Evolutionary conservation across 768 basidiomycete genomes (phyloP), one percentile per base, ranked within the genome.

Genomic region (Tremella yokohamensis): DNA sequence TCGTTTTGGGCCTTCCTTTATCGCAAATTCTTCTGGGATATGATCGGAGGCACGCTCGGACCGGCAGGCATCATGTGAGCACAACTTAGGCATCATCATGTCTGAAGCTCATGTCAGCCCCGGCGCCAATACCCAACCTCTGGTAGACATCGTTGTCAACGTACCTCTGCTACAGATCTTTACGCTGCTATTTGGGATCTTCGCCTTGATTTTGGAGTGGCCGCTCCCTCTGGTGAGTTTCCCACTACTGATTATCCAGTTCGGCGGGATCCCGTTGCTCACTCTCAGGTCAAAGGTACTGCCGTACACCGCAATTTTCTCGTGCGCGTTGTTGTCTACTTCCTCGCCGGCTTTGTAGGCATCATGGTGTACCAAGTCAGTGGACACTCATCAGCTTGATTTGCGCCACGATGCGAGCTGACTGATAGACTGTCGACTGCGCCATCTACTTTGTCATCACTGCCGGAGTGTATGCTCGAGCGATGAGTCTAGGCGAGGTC

Each of bases 21-120:
- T 79, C 88, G 90, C 77, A 94, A 94, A 79, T 94, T 90, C 83
- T 92, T 94, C 79, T 94, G 89, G 88, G 92, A 94, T 79, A 90
- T 94, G 73, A 79, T 90, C n/a, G 85, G 84, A 58, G 90, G 88
- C 48, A 85, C 82, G 57, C 73, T 89, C 57, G 74, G 76, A 1
- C 70, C 74, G 9, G 39, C 56, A 3, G 76, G 76, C 0, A n/a
- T 78, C 24, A 64, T 75, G 74, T 76, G 29, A 34, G 73, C 61
- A 11, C 20, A 3, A 2, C 24, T 11, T 15, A 13, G 20, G 13
- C 37, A 8, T 16, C 54, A n/a, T 19, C 11, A 7, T 8, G 20
- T 26, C 15, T 6, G 7, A 37, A 11, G 16, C 25, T 25, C 20
- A 12, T 49, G 25, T 24, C 63, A 88, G 87, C 73, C 84, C 88